Base-by-base conservation (phyloP, 768 basidiomycete species). In the Lactifluus echinatus region DNA sequence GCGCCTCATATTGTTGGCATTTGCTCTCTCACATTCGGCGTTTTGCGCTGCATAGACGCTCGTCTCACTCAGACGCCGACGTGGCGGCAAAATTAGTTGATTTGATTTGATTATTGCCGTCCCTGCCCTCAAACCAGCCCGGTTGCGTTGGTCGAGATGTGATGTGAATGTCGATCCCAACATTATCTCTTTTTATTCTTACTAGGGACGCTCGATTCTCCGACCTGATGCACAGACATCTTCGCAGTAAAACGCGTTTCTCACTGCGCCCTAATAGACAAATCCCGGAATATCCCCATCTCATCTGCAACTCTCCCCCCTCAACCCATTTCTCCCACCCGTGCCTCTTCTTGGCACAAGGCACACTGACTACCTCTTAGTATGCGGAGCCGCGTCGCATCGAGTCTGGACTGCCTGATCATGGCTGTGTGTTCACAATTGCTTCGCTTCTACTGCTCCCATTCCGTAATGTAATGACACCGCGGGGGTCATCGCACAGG, bases 11-110 rank as follows among this genome's bases (percentile, higher is more conserved):
- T 46, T 50, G 44, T 51, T 60, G 58, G 53, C 53, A 45, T 45
- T 45, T 47, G 44, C 48, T 54, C 73, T 72, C 66, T 70, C 72
- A 69, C 71, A 66, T 69, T 69, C 63, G 71, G 73, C 65, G 64
- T 63, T 65, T 65, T 66, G 62, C 66, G 65, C 55, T 26, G 8
- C n/a, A 11, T 53, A 57, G 51, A 23, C 57, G 51, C 53, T 54
- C 53, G 1, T 10, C 5, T 31, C 31, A 15, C 19, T 36, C 24
- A 24, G 43, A n/a, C 29, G 15, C 29, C 43, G 43, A 26, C 24
- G 21, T 43, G 42, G 23, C 42, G 42, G 42, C 42, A 8, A 43
- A 24, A 8, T 43, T 24, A 43, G 10, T 37, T 37, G 37, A 17
- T n/a, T 5, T n/a, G n/a, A 17, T 23, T 28, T 28, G 6, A 12